Evolutionary conservation across 139 green algal genomes (phyloP).

Genomic region (Deuterostichococcus epilithicus): DNA sequence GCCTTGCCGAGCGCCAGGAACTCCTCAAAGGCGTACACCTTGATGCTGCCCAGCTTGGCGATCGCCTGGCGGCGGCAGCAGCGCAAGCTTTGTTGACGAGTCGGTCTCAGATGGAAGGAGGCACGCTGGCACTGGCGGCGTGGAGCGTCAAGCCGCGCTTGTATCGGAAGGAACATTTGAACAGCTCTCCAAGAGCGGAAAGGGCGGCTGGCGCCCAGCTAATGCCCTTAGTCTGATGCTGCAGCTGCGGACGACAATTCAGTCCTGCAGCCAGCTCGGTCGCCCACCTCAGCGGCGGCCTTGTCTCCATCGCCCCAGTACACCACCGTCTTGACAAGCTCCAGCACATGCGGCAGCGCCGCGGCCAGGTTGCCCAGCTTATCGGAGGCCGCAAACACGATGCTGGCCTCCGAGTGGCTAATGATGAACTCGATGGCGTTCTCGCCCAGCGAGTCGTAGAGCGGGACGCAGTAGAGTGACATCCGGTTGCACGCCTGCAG

Average conservation of each 20-base stretch:
- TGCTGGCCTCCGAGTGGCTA: constrained; percentile 63
- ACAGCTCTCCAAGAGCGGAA: too few relatives aligned
- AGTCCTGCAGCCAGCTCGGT: background rate
- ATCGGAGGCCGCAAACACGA: constrained; percentile 45
- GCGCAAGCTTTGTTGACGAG: too few relatives aligned
- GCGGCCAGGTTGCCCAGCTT: constrained; percentile 64
- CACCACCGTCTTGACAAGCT: constrained; percentile 63
- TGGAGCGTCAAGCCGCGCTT: too few relatives aligned
- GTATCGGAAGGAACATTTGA: too few relatives aligned
- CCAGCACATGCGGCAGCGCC: constrained; percentile 49
- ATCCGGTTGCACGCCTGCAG: constrained; percentile 89
- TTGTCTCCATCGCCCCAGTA: constrained; percentile 65
- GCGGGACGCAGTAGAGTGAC: constrained; percentile 78
- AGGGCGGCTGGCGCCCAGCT: too few relatives aligned
- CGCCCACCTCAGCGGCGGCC: constrained; percentile 4
- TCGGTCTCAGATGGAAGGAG: too few relatives aligned
- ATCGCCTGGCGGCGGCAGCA: constrained; percentile 24
- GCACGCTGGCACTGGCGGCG: too few relatives aligned
- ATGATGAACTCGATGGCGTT: constrained; percentile 91
- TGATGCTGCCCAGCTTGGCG: constrained; percentile 24
- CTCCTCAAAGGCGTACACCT: constrained; percentile 56
- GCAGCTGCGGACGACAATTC: too few relatives aligned
- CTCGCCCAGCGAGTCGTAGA: constrained; percentile 93
- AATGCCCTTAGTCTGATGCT: too few relatives aligned
- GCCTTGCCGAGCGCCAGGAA: constrained; percentile 51